Evolutionary conservation across 2,329 filamentous ascomycete species (phyloP).

Genomic region (Epichloe uncinata): DNA sequence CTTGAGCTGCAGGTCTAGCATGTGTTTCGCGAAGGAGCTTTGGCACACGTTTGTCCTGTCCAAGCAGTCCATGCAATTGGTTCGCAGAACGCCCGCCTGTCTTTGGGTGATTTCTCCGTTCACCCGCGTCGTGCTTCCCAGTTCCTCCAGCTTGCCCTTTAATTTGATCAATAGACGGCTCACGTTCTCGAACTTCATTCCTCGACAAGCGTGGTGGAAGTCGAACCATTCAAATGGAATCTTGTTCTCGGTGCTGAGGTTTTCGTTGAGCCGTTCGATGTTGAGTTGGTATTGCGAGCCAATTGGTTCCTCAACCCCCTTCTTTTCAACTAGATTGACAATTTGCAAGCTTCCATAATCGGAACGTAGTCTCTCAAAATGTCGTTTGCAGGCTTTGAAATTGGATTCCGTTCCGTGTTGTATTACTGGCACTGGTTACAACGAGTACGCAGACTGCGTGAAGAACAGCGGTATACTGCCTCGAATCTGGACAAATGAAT

Average conservation of each 20-base stretch:
- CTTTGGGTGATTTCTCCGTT: conserved; percentile 28
- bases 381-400: conserved; percentile 60
- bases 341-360: conserved; percentile 68
- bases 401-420: conserved; percentile 75
- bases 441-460: conserved; percentile 83
- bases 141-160: conserved; percentile 50
- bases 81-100: conserved; percentile 72
- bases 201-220: conserved; percentile 81
- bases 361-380: conserved; percentile 57
- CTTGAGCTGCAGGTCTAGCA: conserved; percentile 67
- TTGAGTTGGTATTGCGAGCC: conserved; percentile 65
- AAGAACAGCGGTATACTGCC: conserved; percentile 94
- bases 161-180: conserved; percentile 62
- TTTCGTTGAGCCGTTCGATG: conserved; percentile 52
- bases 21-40: conserved; percentile 74
- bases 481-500: conserved; percentile 77
- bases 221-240: conserved; percentile 85
- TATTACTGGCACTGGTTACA: conserved; percentile 74
- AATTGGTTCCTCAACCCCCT: conserved; percentile 70
- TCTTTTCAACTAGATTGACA: conserved; percentile 79
- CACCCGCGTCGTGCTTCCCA: conserved; percentile 54
- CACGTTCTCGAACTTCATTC: conserved; percentile 97
- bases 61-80: conserved; percentile 97
- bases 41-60: conserved; percentile 95
- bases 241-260: conserved; percentile 30